These are phyloP conservation scores for Phytophthora pluvialis DNA, from an alignment of 352 stramenopile species.

Conservation along the genomic window DNA sequence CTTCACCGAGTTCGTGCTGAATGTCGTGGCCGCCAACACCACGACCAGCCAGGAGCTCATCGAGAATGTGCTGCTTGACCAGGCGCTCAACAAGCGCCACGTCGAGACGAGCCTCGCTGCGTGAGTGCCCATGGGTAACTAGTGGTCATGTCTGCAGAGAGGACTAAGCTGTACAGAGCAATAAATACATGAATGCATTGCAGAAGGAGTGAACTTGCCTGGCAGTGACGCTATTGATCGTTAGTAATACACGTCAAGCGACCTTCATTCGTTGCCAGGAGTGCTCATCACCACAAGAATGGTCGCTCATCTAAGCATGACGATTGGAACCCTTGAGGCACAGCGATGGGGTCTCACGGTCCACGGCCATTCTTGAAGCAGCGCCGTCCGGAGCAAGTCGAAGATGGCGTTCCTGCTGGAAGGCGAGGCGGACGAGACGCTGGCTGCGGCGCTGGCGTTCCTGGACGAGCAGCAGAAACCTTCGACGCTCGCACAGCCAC, in stretches of 20 bases:
- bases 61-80: constrained; percentile 58
- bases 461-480: constrained; percentile 31
- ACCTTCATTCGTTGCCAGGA: constrained; percentile 11
- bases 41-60: constrained; percentile 57
- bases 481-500: not conserved
- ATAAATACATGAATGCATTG: too few relatives aligned
- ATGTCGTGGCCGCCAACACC: constrained; percentile 47
- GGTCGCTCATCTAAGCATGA: constrained; percentile 19
- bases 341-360: not conserved
- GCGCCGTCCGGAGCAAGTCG: constrained; percentile 1
- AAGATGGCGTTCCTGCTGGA: constrained; percentile 38
- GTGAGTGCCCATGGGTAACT: constrained; percentile 8
- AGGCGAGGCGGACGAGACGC: constrained; percentile 32
- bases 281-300: constrained; percentile 14
- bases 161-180: too few relatives aligned
- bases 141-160: not conserved
- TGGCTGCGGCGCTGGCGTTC: constrained; percentile 34
- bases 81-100: constrained; percentile 28
- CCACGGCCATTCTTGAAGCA: constrained; percentile 21
- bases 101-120: constrained; percentile 16
- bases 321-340: constrained; percentile 13
- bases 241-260: too few relatives aligned
- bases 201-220: too few relatives aligned
- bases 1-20: constrained; percentile 63
- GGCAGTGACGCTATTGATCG: too few relatives aligned